Evolutionary conservation across 208 protist genomes (phyloP).

Genomic region (Wallacemonas sp.): DNA sequence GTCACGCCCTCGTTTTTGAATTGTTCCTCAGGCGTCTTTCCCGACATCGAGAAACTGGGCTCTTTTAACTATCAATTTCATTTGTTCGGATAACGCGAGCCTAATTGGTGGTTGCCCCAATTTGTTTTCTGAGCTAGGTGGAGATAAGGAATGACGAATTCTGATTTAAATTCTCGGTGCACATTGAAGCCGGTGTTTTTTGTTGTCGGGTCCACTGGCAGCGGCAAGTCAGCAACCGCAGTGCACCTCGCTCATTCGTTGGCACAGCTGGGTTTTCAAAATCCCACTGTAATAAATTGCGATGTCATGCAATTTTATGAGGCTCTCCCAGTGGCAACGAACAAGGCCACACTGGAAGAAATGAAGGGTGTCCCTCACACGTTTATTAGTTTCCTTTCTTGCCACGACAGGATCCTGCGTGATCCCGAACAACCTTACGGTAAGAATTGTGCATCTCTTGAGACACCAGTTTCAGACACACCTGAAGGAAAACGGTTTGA

Average conservation of each 20-base stretch:
- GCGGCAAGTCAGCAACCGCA: slow-evolving; percentile 79
- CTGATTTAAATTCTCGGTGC: too few relatives aligned
- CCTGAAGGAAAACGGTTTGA: slow-evolving; percentile 26
- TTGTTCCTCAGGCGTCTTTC: too few relatives aligned
- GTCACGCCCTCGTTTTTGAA: too few relatives aligned
- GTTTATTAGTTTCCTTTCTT: slow-evolving; percentile 70
- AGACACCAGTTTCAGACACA: not conserved
- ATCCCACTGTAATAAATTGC: slow-evolving; percentile 85
- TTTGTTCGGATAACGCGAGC: too few relatives aligned
- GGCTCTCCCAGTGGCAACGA: slow-evolving; percentile 86
- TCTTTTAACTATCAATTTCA: too few relatives aligned
- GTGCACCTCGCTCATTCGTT: slow-evolving; percentile 69
- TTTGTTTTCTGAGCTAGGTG: too few relatives aligned
- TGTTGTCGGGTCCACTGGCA: slow-evolving; percentile 85
- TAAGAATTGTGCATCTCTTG: not conserved
- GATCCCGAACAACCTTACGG: slow-evolving; percentile 17
- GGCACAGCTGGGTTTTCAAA: slow-evolving; percentile 33
- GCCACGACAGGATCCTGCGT: slow-evolving; percentile 25
- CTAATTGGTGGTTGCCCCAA: too few relatives aligned
- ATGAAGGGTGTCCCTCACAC: slow-evolving; percentile 64
- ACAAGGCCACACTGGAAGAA: slow-evolving; percentile 72
- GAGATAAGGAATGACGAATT: not conserved
- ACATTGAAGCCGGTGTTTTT: slow-evolving; percentile 55
- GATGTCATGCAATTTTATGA: slow-evolving; percentile 91
- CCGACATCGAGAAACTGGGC: too few relatives aligned